Percentiles rank a stretch among this genome's conserved stretches.
phyloP scores from a whole-genome alignment of 2,329 filamentous ascomycete species.

The Periconia digitata region DNA sequence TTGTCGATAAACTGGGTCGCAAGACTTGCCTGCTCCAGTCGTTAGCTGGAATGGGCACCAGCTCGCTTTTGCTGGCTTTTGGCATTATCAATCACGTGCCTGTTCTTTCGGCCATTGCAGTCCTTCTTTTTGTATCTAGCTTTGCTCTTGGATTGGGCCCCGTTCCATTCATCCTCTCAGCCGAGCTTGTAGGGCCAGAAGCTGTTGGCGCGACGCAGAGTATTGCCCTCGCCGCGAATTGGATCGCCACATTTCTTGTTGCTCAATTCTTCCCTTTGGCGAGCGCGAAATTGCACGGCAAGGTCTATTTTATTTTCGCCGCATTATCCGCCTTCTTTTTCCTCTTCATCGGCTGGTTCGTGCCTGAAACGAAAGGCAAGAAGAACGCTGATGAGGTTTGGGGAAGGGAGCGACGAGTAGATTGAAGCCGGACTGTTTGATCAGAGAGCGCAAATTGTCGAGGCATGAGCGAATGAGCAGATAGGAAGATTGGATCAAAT shows the following conservation, averaged over 20 bases:
- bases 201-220: conserved; percentile 91
- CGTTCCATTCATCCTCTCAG: conserved; percentile 90
- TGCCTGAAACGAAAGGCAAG: conserved; percentile 90
- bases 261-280: conserved; percentile 93
- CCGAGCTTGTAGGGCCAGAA: conserved; percentile 85
- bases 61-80: conserved; percentile 74
- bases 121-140: conserved; percentile 82
- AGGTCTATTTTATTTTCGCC: conserved; percentile 91
- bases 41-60: conserved; percentile 80
- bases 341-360: conserved; percentile 69
- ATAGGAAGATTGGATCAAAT: too few species aligned
- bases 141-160: conserved; percentile 91
- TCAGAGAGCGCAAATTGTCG: background rate
- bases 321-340: conserved; percentile 69
- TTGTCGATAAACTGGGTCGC: conserved; percentile 84
- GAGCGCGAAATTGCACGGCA: conserved; percentile 76
- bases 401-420: conserved; percentile 60
- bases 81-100: conserved; percentile 75
- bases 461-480: too few species aligned
- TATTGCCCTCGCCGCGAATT: conserved; percentile 84
- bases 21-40: conserved; percentile 83
- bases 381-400: conserved; percentile 86
- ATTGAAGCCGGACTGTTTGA: conserved; percentile 9
- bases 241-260: conserved; percentile 86
- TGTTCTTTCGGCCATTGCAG: conserved; percentile 75